Conservation (phyloP, 2,329 filamentous ascomycete species). For the Aaosphaeria pasadenensis region DNA sequence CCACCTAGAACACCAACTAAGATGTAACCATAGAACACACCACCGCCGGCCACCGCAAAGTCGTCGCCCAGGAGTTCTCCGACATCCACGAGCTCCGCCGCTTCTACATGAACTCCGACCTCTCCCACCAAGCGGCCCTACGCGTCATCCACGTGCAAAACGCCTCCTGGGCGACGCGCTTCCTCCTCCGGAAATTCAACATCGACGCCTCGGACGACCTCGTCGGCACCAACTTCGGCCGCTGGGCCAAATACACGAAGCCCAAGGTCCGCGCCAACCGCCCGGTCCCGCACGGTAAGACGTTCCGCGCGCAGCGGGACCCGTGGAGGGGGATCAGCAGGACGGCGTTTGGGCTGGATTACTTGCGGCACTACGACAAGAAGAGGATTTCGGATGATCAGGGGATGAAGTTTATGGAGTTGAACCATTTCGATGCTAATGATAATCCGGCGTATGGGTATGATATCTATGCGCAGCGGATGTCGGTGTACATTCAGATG, state of each 20-base stretch:
- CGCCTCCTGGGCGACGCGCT: slow-evolving; percentile 49
- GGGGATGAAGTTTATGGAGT: slow-evolving; percentile 47
- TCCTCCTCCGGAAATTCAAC: slow-evolving; percentile 51
- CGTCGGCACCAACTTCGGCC: slow-evolving; percentile 49
- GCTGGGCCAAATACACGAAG: slow-evolving; percentile 48
- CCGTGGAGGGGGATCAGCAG: slow-evolving; percentile 51
- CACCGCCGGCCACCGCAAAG: slow-evolving; percentile 40
- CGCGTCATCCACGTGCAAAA: slow-evolving; percentile 53
- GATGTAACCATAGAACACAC: slow-evolving; percentile 28
- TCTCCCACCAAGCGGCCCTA: slow-evolving; percentile 34
- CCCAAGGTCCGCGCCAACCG: slow-evolving; percentile 50
- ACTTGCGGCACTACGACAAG: slow-evolving; percentile 45
- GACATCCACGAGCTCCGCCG: slow-evolving; percentile 43
- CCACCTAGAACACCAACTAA: neutral
- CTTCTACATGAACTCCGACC: slow-evolving; percentile 41
- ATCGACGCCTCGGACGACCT: slow-evolving; percentile 48
- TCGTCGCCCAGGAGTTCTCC: slow-evolving; percentile 49
- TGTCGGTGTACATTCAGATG: slow-evolving; percentile 51
- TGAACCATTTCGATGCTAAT: slow-evolving; percentile 47
- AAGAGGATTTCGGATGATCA: slow-evolving; percentile 13
- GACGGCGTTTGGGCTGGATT: slow-evolving; percentile 52
- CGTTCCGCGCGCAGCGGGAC: slow-evolving; percentile 50
- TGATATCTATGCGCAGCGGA: slow-evolving; percentile 50
- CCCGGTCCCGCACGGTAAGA: slow-evolving; percentile 50
- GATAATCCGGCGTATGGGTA: slow-evolving; percentile 45